phyloP scores from a whole-genome alignment of 768 basidiomycete genomes.

The Termitomyces sp. region DNA sequence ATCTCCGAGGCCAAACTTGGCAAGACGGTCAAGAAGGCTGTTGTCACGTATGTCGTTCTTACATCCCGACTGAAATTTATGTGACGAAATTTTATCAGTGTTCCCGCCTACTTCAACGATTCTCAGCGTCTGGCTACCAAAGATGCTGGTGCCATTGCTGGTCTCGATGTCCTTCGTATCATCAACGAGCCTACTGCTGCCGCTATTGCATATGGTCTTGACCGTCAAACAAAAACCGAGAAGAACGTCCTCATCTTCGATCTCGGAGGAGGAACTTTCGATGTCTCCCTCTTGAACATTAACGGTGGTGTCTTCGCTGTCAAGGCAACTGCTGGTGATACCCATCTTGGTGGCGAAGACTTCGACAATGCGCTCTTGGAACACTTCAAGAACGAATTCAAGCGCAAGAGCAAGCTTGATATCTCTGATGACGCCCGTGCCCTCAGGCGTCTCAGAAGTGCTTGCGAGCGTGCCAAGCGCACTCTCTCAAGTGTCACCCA shows the following conservation, averaged over 20 bases:
- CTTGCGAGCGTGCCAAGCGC: conserved; percentile 99
- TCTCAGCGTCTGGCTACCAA: conserved; percentile 99
- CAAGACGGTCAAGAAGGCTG: conserved; percentile 97
- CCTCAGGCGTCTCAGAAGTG: conserved; percentile 89
- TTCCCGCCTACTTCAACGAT: conserved; percentile 99
- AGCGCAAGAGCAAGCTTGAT: conserved; percentile 94
- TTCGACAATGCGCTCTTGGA: conserved; percentile 98
- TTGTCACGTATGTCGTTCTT: conserved; percentile 75
- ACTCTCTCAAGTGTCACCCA: conserved; percentile 97
- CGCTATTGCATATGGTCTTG: conserved; percentile 97
- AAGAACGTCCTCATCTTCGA: conserved; percentile 99
- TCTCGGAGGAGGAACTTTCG: conserved; percentile 99
- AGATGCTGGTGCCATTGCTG: conserved; percentile 96
- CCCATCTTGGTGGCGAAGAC: conserved; percentile 99
- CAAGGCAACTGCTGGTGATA: conserved; percentile 99
- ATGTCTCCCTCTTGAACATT: conserved; percentile 98
- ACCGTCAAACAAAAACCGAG: conserved; percentile 90
- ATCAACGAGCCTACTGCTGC: conserved; percentile 99
- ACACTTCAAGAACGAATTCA: conserved; percentile 99
- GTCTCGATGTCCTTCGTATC: conserved; percentile 99
- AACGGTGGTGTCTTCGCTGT: conserved; percentile 98
- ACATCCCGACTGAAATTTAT: neutral
- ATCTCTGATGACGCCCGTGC: conserved; percentile 97
- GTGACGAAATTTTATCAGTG: conserved; percentile 33
- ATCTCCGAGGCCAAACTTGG: conserved; percentile 99